A percentile compares a stretch with the other conserved stretches of the same genome.
Conservation (phyloP, 331 rosid species). For the Spiraea crenata region DNA sequence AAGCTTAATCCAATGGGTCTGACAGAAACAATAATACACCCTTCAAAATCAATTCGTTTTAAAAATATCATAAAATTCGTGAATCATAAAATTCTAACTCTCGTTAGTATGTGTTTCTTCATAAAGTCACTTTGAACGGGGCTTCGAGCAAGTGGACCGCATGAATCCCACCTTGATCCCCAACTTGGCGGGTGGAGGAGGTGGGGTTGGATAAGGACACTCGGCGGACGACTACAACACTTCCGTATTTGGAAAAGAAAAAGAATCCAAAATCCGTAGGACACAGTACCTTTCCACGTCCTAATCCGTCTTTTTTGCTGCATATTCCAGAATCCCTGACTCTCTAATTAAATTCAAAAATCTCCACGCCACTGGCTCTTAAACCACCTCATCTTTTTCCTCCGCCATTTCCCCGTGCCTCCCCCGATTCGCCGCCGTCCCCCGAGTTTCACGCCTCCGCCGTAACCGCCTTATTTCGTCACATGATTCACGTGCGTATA, state of each 20-base stretch:
- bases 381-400: constrained; percentile 8
- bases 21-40: too few species aligned
- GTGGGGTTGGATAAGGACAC: constrained; percentile 1
- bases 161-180: background rate
- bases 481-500: background rate
- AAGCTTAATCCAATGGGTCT: too few species aligned
- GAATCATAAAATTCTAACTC: too few species aligned
- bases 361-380: background rate
- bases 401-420: constrained; percentile 17
- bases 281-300: constrained; percentile 23
- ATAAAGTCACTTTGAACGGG: too few species aligned
- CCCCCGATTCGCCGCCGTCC: constrained; percentile 12
- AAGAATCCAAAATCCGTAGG: constrained; percentile 10
- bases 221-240: background rate
- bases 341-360: too few species aligned
- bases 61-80: too few species aligned
- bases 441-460: constrained; percentile 14
- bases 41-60: too few species aligned
- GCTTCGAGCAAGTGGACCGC: background rate
- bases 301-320: constrained; percentile 23
- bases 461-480: background rate
- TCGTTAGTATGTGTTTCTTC: too few species aligned
- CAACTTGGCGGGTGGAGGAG: background rate
- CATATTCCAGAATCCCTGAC: constrained; percentile 93
- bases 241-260: background rate